Percentiles rank a stretch among this genome's conserved stretches.
Conservation (phyloP, 805 yeast genomes). For the Spencermartinsiella europaea region DNA sequence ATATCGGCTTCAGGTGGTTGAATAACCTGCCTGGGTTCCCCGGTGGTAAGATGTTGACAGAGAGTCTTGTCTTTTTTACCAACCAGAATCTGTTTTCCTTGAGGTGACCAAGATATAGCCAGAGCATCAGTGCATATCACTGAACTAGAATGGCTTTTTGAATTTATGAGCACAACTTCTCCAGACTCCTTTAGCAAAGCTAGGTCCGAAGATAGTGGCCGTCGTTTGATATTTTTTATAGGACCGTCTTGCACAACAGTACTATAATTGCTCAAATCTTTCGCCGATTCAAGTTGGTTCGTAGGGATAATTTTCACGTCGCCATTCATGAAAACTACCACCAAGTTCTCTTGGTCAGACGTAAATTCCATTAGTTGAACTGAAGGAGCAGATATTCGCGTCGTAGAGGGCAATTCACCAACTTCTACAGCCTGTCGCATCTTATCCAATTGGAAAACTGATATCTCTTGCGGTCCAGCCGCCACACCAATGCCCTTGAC, state of each 20-base stretch:
- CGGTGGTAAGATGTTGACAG: slow-evolving; percentile 13
- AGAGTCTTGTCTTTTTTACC: slow-evolving; percentile 22
- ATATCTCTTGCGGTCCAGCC: background rate
- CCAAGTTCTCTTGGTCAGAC: slow-evolving; percentile 21
- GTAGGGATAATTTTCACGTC: slow-evolving; percentile 11
- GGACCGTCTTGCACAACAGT: slow-evolving; percentile 1
- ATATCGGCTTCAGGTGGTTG: slow-evolving; percentile 16
- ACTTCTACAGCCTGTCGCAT: background rate
- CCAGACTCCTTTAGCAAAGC: slow-evolving; percentile 16
- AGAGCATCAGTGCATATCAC: slow-evolving; percentile 8
- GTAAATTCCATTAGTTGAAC: slow-evolving; percentile 20
- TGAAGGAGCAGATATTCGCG: slow-evolving; percentile 1
- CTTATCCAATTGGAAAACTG: background rate
- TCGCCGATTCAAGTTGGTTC: background rate
- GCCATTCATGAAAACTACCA: slow-evolving; percentile 14
- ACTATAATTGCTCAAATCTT: background rate
- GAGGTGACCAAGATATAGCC: slow-evolving; percentile 24
- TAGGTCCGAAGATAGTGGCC: slow-evolving; percentile 17
- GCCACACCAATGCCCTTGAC: slow-evolving; percentile 8
- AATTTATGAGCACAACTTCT: slow-evolving; percentile 4
- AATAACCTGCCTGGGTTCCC: slow-evolving; percentile 9
- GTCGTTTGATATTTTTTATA: slow-evolving; percentile 11
- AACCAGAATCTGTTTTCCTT: slow-evolving; percentile 24
- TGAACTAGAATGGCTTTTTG: background rate
- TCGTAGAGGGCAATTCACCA: background rate